A percentile compares a stretch with the other conserved stretches of the same genome.
Conservation (phyloP, 306 rosid species). For the Citrullus amarus region DNA sequence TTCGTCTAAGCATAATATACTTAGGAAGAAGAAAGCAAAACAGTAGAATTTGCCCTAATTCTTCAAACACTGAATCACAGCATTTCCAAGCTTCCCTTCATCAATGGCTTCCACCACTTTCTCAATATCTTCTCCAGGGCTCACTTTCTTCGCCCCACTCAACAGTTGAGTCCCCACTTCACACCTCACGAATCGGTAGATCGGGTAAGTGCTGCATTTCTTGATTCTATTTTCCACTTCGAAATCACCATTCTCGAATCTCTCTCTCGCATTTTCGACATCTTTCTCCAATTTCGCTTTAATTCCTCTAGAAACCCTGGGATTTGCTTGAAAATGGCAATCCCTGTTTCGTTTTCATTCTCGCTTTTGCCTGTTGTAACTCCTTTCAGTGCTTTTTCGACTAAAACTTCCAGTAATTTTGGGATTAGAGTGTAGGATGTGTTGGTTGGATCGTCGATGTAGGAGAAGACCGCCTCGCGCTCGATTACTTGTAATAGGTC, state of each 20-base stretch:
- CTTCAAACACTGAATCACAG: slow-evolving; percentile 11
- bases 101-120: slow-evolving; percentile 23
- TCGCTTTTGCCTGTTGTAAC: background rate
- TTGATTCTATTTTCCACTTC: slow-evolving; percentile 14
- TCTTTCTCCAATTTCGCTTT: slow-evolving; percentile 15
- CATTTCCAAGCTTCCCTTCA: slow-evolving; percentile 19
- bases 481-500: slow-evolving; percentile 22
- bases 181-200: slow-evolving; percentile 18
- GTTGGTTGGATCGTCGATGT: slow-evolving; percentile 23
- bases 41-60: background rate
- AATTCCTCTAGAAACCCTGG: slow-evolving; percentile 21
- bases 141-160: slow-evolving; percentile 18
- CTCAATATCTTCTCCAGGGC: slow-evolving; percentile 31
- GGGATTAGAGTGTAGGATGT: slow-evolving; percentile 17
- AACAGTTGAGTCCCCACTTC: slow-evolving; percentile 21
- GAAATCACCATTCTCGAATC: slow-evolving; percentile 15
- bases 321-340: slow-evolving; percentile 15
- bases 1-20: background rate
- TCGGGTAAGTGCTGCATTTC: slow-evolving; percentile 22
- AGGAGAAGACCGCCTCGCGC: slow-evolving; percentile 18
- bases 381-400: slow-evolving; percentile 18
- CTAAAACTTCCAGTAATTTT: slow-evolving; percentile 15
- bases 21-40: background rate
- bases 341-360: background rate
- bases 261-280: slow-evolving; percentile 15